These are phyloP conservation scores for Paratinospora sagittata DNA, from an alignment of 164 flowering plant genomes.

Conservation along the genomic window DNA sequence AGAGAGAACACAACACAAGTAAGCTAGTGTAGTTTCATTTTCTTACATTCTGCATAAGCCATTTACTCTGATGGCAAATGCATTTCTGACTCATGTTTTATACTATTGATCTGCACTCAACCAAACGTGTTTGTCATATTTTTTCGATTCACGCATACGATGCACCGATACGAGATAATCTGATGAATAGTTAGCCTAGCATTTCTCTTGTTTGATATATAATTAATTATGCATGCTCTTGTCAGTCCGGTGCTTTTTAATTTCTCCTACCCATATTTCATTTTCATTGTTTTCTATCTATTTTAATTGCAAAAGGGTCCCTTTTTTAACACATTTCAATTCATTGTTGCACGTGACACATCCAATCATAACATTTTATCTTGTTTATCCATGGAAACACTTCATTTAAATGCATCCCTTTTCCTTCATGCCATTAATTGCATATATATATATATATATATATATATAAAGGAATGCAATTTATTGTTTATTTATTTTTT, in stretches of 20 bases:
- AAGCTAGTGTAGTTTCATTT: not conserved
- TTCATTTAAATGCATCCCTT: not conserved
- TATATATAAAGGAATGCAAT: not conserved
- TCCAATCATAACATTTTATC: not conserved
- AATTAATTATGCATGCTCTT: no score
- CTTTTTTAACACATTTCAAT: slow-evolving; percentile 6
- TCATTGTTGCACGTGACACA: not conserved
- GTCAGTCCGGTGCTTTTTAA: slow-evolving; percentile 26
- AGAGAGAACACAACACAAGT: slow-evolving; percentile 18
- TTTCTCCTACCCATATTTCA: slow-evolving; percentile 15
- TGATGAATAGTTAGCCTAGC: no score
- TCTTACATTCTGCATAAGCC: slow-evolving; percentile 11
- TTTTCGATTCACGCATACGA: no score
- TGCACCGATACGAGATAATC: no score
- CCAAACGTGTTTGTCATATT: no score
- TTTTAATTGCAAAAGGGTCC: not conserved
- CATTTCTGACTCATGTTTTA: no score
- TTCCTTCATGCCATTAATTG: no score
- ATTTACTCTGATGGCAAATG: slow-evolving; percentile 14
- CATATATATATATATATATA: no score
- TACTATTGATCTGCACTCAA: no score
- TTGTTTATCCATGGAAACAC: not conserved
- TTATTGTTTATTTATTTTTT: not conserved
- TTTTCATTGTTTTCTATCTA: not conserved
- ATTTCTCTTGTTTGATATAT: no score